phyloP scores from a whole-genome alignment of 768 basidiomycete species.

The Tylopilus subfusipes region DNA sequence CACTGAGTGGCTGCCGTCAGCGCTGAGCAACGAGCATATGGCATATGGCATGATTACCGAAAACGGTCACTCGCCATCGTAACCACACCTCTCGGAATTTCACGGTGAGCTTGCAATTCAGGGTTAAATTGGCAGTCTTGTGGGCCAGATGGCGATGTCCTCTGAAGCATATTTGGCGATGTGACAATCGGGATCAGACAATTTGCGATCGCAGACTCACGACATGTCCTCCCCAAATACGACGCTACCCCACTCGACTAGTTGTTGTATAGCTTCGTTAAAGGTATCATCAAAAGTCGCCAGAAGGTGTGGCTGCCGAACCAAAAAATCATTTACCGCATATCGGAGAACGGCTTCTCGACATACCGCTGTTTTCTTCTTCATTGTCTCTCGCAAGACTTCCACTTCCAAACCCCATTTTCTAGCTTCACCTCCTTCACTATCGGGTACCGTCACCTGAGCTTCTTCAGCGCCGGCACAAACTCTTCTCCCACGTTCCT shows the following conservation, averaged over 20 bases:
- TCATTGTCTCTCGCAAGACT: constrained; percentile 54
- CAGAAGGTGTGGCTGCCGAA: constrained; percentile 50
- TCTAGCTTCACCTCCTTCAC: constrained; percentile 66
- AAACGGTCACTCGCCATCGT: constrained; percentile 61
- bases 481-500: constrained; percentile 59
- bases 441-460: constrained; percentile 32
- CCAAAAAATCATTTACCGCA: constrained; percentile 18
- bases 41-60: constrained; percentile 42
- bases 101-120: constrained; percentile 63
- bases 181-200: constrained; percentile 23
- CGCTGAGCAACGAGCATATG: constrained; percentile 5
- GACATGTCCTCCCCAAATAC: constrained; percentile 59
- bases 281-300: constrained; percentile 69
- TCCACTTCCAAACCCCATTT: constrained; percentile 71
- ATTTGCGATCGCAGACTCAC: constrained; percentile 44
- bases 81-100: constrained; percentile 64
- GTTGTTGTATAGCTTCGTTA: constrained; percentile 73
- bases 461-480: constrained; percentile 51
- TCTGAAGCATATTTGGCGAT: constrained; percentile 38
- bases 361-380: constrained; percentile 53
- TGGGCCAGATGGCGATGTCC: constrained; percentile 75
- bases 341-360: constrained; percentile 5
- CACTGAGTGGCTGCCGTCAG: constrained; percentile 23
- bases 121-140: constrained; percentile 61
- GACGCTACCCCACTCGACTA: constrained; percentile 71